Evolutionary conservation across 306 rosid genomes (phyloP).

Genomic region (Fagus sylvatica): DNA sequence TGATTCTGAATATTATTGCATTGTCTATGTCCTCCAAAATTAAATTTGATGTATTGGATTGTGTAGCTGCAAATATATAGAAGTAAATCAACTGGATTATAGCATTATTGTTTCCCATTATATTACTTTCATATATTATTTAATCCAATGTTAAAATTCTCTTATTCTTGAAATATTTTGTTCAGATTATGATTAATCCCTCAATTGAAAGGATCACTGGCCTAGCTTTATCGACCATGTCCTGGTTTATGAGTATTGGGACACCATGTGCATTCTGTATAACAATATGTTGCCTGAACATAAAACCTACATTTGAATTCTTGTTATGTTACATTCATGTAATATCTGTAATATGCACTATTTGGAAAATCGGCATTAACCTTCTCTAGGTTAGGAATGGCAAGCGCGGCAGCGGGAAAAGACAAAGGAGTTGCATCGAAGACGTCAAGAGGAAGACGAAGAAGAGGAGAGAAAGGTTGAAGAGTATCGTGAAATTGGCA

Average conservation of each 20-base stretch:
- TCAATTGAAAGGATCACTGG: neutral
- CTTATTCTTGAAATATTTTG: neutral
- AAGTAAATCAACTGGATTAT: neutral
- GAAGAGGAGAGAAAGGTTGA: constrained; percentile 78
- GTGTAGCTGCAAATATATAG: neutral
- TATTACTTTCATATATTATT: neutral
- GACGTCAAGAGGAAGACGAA: constrained; percentile 68
- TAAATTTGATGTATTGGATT: neutral
- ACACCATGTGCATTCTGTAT: neutral
- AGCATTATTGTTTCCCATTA: neutral
- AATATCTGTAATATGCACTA: neutral
- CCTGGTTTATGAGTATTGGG: constrained; percentile 1
- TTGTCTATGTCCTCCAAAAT: neutral
- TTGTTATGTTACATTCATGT: neutral
- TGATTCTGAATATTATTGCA: neutral
- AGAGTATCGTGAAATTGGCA: constrained; percentile 84
- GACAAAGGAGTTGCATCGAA: constrained; percentile 60
- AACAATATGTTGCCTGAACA: neutral
- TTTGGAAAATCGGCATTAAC: constrained; percentile 42
- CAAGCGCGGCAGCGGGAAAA: constrained; percentile 77
- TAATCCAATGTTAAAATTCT: neutral
- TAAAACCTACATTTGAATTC: neutral
- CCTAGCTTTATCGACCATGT: neutral
- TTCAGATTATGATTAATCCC: neutral
- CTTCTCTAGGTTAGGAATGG: constrained; percentile 69